phyloP scores from a whole-genome alignment of 805 yeast genomes.

The Pichia insulana region DNA sequence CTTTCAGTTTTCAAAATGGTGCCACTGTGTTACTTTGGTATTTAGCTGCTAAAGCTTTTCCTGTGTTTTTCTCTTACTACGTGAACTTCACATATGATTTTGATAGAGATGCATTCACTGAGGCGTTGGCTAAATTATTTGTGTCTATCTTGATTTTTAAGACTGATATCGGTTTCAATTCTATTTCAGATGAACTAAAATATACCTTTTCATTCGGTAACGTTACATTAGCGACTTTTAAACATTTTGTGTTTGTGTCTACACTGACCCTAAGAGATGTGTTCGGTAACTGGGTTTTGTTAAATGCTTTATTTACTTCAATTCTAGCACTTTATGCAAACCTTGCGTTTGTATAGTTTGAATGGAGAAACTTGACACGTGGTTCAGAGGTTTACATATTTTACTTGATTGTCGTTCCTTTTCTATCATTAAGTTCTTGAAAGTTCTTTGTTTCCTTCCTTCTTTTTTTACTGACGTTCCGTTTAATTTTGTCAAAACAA shows the following conservation, averaged over 20 bases:
- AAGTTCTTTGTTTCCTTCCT: not conserved
- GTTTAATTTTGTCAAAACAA: no score
- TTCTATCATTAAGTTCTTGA: not conserved
- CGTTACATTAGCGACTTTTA: conserved; percentile 17
- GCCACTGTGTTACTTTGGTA: conserved; percentile 35
- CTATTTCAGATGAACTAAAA: conserved; percentile 25
- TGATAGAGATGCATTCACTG: conserved; percentile 44
- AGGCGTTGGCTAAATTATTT: conserved; percentile 37
- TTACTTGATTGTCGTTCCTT: not conserved
- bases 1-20: conserved; percentile 25
- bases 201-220: conserved; percentile 24
- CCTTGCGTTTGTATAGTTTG: conserved; percentile 22
- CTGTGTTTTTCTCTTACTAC: conserved; percentile 39
- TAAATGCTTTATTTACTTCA: conserved; percentile 38
- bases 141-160: conserved; percentile 31
- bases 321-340: conserved; percentile 42
- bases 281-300: conserved; percentile 41
- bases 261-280: conserved; percentile 32
- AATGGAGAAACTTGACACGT: not conserved
- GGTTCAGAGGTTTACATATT: not conserved
- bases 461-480: not conserved
- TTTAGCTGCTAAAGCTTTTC: conserved; percentile 32
- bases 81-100: conserved; percentile 47
- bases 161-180: conserved; percentile 16
- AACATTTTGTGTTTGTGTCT: conserved; percentile 24